A percentile compares a stretch with the other conserved stretches of the same genome.
Evolutionary conservation across 768 basidiomycete genomes (phyloP).

Genomic region (Psilocybe subaeruginosa): DNA sequence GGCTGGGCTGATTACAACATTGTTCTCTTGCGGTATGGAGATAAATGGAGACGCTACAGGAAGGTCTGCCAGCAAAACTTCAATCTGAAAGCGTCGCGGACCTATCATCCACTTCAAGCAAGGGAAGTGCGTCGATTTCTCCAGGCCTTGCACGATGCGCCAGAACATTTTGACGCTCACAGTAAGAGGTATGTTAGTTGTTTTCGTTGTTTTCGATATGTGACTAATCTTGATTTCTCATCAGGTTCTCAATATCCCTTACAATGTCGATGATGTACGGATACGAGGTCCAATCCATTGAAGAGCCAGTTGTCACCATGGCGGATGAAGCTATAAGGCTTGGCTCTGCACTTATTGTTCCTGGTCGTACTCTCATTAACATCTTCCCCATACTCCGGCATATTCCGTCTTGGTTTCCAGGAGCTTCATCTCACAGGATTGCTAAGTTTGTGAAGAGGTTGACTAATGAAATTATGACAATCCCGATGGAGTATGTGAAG

Average conservation of each 20-base stretch:
- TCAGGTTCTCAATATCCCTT: slow-evolving; percentile 12
- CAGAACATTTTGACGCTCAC: slow-evolving; percentile 15
- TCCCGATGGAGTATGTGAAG: slow-evolving; percentile 8
- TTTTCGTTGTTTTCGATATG: slow-evolving; percentile 28
- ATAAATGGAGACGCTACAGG: slow-evolving; percentile 36
- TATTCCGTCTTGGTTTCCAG: slow-evolving; percentile 19
- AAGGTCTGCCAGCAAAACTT: slow-evolving; percentile 38
- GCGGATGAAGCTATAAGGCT: slow-evolving; percentile 6
- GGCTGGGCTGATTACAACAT: slow-evolving; percentile 31
- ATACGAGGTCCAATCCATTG: slow-evolving; percentile 9
- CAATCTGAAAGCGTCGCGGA: slow-evolving; percentile 25
- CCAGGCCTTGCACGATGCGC: slow-evolving; percentile 23
- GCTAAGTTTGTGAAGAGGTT: neutral
- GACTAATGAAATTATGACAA: slow-evolving; percentile 4
- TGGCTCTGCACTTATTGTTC: slow-evolving; percentile 7
- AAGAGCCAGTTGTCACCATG: slow-evolving; percentile 10
- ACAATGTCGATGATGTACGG: slow-evolving; percentile 15
- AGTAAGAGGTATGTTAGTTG: slow-evolving; percentile 11
- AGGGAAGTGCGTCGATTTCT: slow-evolving; percentile 32
- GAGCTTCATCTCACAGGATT: neutral
- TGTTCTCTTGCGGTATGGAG: no score
- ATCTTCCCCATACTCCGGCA: slow-evolving; percentile 10
- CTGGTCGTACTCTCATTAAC: slow-evolving; percentile 13
- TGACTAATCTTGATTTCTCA: neutral
- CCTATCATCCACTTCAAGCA: slow-evolving; percentile 32